Evolutionary conservation across 306 rosid genomes (phyloP), one percentile per base, ranked within the genome.

Genomic region (Dalbergia cochinchinensis): DNA sequence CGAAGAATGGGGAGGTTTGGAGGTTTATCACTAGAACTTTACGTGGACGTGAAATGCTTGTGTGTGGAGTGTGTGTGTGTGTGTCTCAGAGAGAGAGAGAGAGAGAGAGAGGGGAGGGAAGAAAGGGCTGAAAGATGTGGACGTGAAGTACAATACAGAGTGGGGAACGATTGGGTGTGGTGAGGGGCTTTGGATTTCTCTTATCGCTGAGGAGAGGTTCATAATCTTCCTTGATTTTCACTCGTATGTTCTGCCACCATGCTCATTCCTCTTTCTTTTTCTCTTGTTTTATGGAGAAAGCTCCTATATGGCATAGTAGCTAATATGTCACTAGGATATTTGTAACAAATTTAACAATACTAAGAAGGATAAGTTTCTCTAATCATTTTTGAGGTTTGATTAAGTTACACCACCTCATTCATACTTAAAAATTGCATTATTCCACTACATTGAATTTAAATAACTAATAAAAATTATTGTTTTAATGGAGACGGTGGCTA

Each of bases 141-240:
- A 88, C 90, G 88, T 45, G 76, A 73, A 73, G 85, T 58, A 33
- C 83, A 80, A 88, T 1, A 71, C 6, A 37, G 41, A 6, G 73
- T 0, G 20, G 80, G 22, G 82, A 85, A 75, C 69, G 97, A 82
- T 85, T 92, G 95, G 92, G 86, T 71, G 37, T 72, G 74, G 78
- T 50, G 57, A 41, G 58, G 78, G 63, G 65, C 77, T 68, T 83
- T 71, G 81, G 89, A 89, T 80, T 79, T 79, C 83, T 84, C 99
- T 96, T 96, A 96, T 95, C 99, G 83, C 62, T 69, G 90, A 83
- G 90, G 90, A 79, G 97, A 93, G 99, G 99, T 83, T 87, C 83
- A 53, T 76, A 88, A 78, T 82, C 85, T 84, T 81, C 89, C 88
- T 85, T 84, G 50, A 78, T 41, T 85, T 80, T 63, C 66, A 74